These are phyloP conservation scores for Alternaria sp. DNA, from an alignment of 2,329 filamentous ascomycete genomes.

Conservation along the genomic window DNA sequence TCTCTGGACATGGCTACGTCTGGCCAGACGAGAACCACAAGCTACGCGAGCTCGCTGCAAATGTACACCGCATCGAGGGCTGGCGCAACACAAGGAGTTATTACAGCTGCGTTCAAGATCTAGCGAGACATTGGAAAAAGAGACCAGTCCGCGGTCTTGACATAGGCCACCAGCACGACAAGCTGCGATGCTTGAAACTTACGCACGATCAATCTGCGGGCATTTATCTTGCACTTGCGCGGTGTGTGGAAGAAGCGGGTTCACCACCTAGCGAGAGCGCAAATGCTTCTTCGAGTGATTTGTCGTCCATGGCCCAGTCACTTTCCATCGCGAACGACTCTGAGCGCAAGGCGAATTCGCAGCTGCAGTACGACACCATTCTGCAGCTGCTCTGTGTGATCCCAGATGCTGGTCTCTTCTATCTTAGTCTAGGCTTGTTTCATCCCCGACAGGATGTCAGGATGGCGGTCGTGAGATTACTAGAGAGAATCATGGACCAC, in stretches of 20 bases:
- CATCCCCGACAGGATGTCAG: constrained; percentile 85
- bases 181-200: constrained; percentile 81
- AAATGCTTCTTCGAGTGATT: constrained; percentile 26
- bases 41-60: constrained; percentile 85
- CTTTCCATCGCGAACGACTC: constrained; percentile 35
- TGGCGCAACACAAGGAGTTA: constrained; percentile 97
- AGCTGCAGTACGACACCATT: constrained; percentile 49
- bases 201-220: constrained; percentile 77
- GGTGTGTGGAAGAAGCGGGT: constrained; percentile 66
- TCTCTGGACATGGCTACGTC: constrained; percentile 89
- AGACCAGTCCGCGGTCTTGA: constrained; percentile 80
- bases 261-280: constrained; percentile 12
- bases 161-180: constrained; percentile 90
- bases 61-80: constrained; percentile 91
- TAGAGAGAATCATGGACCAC: constrained; percentile 84
- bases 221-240: constrained; percentile 81
- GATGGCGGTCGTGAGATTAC: constrained; percentile 74
- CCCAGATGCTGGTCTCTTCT: constrained; percentile 88
- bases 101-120: constrained; percentile 83
- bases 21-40: constrained; percentile 86
- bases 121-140: constrained; percentile 46
- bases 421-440: constrained; percentile 87
- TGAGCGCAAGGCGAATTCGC: constrained; percentile 27
- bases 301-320: constrained; percentile 25
- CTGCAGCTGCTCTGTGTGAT: constrained; percentile 76